Percentiles rank a stretch among this genome's conserved stretches.
Conservation (phyloP, 768 basidiomycete genomes). For the Mycena pura region DNA sequence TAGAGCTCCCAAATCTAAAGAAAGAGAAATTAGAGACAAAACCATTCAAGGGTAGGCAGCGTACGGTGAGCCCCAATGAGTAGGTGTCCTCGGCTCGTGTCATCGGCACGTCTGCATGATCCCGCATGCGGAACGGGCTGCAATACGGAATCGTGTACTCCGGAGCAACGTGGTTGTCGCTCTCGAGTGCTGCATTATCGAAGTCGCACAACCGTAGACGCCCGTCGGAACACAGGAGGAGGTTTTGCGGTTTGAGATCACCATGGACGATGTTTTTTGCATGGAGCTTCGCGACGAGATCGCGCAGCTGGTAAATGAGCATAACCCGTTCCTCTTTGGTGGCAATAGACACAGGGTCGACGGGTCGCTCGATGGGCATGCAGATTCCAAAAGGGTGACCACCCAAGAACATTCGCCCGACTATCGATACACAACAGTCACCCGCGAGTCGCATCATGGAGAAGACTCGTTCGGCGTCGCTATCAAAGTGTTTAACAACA, state of each 20-base stretch:
- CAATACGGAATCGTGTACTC: not conserved
- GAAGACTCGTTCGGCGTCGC: not conserved
- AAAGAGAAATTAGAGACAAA: not conserved
- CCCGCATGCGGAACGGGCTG: not conserved
- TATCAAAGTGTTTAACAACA: no score
- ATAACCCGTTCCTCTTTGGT: not conserved
- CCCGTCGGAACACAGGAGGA: not conserved
- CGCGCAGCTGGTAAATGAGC: not conserved
- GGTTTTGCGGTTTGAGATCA: not conserved
- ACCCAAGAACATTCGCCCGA: not conserved
- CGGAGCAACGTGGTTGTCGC: not conserved
- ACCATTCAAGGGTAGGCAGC: not conserved
- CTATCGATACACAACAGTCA: not conserved
- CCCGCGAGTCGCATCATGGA: not conserved
- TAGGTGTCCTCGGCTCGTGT: not conserved
- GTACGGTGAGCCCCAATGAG: not conserved
- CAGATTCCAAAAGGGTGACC: not conserved
- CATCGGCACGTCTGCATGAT: not conserved
- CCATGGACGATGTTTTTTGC: not conserved
- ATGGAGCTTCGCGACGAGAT: not conserved
- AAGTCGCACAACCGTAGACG: not conserved
- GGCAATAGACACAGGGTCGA: not conserved
- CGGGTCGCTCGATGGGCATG: not conserved
- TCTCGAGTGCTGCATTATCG: not conserved
- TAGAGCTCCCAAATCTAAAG: not conserved